Evolutionary conservation across 2,329 filamentous ascomycete species (phyloP).

Genomic region (Beauveria pseudobassiana): DNA sequence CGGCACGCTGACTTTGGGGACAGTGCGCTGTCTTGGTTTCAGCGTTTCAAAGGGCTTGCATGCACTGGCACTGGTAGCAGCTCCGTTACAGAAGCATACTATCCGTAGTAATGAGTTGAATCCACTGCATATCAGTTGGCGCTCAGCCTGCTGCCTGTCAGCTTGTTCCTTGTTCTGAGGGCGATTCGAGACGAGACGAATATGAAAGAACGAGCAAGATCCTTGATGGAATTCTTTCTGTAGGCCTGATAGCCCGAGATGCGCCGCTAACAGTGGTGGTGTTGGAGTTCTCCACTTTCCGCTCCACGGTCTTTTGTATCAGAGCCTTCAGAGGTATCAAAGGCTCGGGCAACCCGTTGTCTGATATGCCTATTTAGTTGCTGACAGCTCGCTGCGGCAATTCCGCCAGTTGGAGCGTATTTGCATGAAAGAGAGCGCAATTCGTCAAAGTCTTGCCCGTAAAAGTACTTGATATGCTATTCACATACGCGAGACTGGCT

Average conservation of each 20-base stretch:
- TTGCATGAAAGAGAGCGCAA: background rate
- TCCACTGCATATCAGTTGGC: background rate
- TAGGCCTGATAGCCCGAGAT: background rate
- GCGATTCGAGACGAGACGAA: background rate
- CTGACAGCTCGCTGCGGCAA: background rate
- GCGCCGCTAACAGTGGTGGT: background rate
- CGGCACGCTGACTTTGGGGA: background rate
- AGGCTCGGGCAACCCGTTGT: background rate
- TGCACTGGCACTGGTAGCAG: background rate
- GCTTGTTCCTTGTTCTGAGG: background rate
- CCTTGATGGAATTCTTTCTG: background rate
- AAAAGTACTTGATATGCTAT: background rate
- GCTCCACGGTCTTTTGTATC: background rate
- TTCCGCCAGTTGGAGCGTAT: background rate
- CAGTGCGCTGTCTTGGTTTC: background rate
- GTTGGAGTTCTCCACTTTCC: background rate
- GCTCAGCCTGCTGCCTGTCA: too few species aligned
- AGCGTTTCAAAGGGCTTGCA: background rate
- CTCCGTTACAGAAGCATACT: background rate
- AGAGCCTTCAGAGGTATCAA: background rate
- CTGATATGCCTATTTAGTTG: background rate
- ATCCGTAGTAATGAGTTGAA: background rate
- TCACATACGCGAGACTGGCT: background rate
- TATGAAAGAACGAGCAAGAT: background rate
- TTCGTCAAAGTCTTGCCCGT: background rate